These are phyloP conservation scores for Karstenula rhodostoma DNA, from an alignment of 2,329 filamentous ascomycete genomes.

Conservation along the genomic window DNA sequence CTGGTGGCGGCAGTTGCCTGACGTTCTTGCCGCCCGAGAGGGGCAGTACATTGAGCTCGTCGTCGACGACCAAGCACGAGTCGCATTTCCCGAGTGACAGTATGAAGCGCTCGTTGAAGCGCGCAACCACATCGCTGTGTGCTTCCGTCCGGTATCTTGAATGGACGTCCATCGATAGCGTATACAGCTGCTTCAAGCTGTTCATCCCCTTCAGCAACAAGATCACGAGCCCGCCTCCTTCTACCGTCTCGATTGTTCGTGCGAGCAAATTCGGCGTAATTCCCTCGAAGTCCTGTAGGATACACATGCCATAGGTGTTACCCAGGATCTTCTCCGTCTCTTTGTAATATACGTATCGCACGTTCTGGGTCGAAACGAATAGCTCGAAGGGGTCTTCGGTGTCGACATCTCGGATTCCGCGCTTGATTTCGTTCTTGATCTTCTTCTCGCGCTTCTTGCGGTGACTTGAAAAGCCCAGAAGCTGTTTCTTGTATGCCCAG, in stretches of 20 bases:
- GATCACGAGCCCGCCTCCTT: slow-evolving; percentile 91
- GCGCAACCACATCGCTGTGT: slow-evolving; percentile 89
- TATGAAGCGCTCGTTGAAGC: slow-evolving; percentile 98
- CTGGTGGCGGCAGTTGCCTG: slow-evolving; percentile 78
- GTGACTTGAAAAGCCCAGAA: slow-evolving; percentile 93
- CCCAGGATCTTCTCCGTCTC: slow-evolving; percentile 98
- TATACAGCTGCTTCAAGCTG: slow-evolving; percentile 96
- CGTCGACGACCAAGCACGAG: slow-evolving; percentile 93
- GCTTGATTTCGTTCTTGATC: slow-evolving; percentile 98
- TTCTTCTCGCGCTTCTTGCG: slow-evolving; percentile 98
- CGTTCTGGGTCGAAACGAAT: slow-evolving; percentile 94
- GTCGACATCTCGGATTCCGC: slow-evolving; percentile 91
- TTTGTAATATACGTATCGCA: slow-evolving; percentile 99
- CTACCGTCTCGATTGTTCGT: slow-evolving; percentile 94
- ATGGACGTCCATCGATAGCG: slow-evolving; percentile 96
- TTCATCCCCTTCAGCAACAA: slow-evolving; percentile 94
- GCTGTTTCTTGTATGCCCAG: slow-evolving; percentile 99
- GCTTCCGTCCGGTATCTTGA: slow-evolving; percentile 96
- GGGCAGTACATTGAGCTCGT: slow-evolving; percentile 95
- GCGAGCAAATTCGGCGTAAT: slow-evolving; percentile 97
- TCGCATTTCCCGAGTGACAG: slow-evolving; percentile 95
- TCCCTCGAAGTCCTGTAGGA: slow-evolving; percentile 97
- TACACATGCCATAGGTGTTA: slow-evolving; percentile 98
- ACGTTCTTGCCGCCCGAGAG: slow-evolving; percentile 96
- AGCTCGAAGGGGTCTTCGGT: slow-evolving; percentile 95